Evolutionary conservation across 2,329 filamentous ascomycete genomes (phyloP).

Genomic region (Falciphora oryzae): DNA sequence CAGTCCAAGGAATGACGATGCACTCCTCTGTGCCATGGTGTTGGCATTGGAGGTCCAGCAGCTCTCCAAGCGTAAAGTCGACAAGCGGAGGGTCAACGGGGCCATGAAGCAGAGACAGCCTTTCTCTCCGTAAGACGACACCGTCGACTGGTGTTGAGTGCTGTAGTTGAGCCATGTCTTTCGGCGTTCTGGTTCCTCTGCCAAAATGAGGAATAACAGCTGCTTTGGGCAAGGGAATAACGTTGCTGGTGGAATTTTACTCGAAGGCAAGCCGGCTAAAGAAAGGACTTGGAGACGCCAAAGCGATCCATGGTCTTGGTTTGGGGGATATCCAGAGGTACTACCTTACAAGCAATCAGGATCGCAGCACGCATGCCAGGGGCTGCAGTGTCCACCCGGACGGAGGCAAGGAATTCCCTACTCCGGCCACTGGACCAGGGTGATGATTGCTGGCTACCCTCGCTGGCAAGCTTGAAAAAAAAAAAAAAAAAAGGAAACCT

Average conservation of each 20-base stretch:
- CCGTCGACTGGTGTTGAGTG: slow-evolving; percentile 11
- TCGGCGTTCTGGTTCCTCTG: background rate
- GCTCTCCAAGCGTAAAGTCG: slow-evolving; percentile 65
- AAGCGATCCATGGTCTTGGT: background rate
- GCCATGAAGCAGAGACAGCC: slow-evolving; percentile 59
- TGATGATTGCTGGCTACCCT: background rate
- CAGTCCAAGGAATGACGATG: slow-evolving; percentile 70
- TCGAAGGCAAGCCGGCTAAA: no score
- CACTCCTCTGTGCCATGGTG: slow-evolving; percentile 61
- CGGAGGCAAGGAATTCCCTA: background rate
- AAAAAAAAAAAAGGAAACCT: background rate
- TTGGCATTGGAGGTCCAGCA: slow-evolving; percentile 65
- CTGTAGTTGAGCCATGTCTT: slow-evolving; percentile 1
- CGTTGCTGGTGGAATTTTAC: no score
- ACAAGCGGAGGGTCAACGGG: slow-evolving; percentile 63
- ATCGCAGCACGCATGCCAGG: background rate
- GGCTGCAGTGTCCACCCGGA: background rate
- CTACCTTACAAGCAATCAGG: background rate
- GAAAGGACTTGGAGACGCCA: no score
- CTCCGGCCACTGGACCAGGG: background rate
- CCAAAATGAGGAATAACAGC: background rate
- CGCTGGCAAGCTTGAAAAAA: background rate
- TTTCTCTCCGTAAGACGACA: slow-evolving; percentile 28
- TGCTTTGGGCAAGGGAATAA: background rate
- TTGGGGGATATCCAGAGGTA: background rate